Evolutionary conservation across 495 filamentous ascomycete species (phyloP), one percentile per base, ranked within the genome.

Genomic region (Lepraria neglecta): DNA sequence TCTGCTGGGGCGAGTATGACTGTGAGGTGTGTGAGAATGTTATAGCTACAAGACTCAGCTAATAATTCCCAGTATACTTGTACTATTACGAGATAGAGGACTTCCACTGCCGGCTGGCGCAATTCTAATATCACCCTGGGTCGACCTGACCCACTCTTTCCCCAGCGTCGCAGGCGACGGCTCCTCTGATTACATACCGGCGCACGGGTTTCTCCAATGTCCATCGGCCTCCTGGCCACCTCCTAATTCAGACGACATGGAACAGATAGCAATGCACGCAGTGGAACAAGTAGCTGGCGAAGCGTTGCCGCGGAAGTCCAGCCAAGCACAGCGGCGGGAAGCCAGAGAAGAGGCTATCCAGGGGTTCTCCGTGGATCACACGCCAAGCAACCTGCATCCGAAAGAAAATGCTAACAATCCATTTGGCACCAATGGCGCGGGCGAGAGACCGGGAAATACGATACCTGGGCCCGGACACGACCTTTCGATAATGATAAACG

Each of bases 1-100:
- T 96, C 91, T 14, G 92, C 92, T 0, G 92, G 92, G 31, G 92
- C 82, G 31, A 92, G 91, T 0, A 88, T 97, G 89, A 79, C 91
- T 6, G 65, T 96, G 58, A 84, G 80, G 72, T 80, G 67, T 43
- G 40, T 31, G 6, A 12, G 7, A 43, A 7, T 38, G 44, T 11
- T 10, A 21, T 21, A 57, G 0, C 2, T 14, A 44, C 15, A 30
- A 33, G 27, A 50, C 2, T 33, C 12, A 38, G 52, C 69, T 78
- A 57, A 76, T 33, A n/a, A 1, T 14, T 35, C 6, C 6, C 40
- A 81, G 85, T 6, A 76, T 95, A 78, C 76, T 97, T 58, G 84
- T 95, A 42, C 84, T 82, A 14, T 73, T 96, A 61, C 84, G 92
- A 50, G 91, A 97, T 72, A 83, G 84, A 67, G 87, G 85, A 0